These are phyloP conservation scores for Capsicum baccatum DNA, from an alignment of 257 asterid species.

Conservation along the genomic window DNA sequence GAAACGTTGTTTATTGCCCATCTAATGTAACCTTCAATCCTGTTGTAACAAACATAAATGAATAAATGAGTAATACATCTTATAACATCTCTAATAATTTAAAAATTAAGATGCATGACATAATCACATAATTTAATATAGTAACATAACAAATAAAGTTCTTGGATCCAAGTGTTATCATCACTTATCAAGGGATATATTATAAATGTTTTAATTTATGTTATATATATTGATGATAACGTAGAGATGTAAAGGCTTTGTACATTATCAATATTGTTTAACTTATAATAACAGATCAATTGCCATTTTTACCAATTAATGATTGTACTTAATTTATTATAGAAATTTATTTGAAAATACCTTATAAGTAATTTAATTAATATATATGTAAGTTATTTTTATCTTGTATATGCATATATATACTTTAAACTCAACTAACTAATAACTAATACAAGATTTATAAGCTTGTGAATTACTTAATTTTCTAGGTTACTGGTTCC, in stretches of 20 bases:
- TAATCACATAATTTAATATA: no score
- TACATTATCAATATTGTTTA: not conserved
- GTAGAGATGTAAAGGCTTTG: not conserved
- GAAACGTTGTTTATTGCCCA: conserved; percentile 90
- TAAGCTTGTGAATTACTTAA: no score
- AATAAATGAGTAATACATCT: not conserved
- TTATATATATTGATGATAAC: not conserved
- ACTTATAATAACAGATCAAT: no score
- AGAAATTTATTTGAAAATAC: not conserved
- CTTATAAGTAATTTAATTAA: not conserved
- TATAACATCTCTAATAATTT: not conserved
- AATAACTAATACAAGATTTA: not conserved
- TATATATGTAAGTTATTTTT: not conserved
- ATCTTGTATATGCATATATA: not conserved
- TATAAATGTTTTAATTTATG: not conserved
- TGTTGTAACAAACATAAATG: not conserved
- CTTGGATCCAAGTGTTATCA: no score
- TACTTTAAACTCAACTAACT: not conserved
- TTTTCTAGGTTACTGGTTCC: not conserved
- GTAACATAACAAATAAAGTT: no score
- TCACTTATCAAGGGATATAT: no score
- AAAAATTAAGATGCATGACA: not conserved
- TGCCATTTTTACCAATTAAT: not conserved
- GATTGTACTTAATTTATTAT: not conserved
- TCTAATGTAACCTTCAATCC: conserved; percentile 57